Base-by-base conservation (phyloP, 2,329 filamentous ascomycete species). In the Colletotrichum cuscutae region DNA sequence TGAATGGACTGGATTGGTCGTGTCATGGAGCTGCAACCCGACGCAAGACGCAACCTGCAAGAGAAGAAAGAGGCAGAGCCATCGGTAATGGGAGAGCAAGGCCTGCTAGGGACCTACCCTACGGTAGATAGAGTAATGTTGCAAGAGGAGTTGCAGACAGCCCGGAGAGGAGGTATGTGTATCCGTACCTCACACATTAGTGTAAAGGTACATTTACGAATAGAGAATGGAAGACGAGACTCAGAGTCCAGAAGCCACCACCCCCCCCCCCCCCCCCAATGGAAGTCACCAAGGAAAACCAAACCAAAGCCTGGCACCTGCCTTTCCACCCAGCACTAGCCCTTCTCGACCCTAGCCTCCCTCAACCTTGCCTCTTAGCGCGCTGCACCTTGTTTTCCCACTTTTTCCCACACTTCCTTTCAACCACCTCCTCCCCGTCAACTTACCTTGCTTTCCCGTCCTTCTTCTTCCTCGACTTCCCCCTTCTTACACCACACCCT, bases 391-490 rank as follows among this genome's bases (percentile, higher is more conserved):
- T 65, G 65, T 26, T 49, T 69, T 54, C 70, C 70, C 70, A 72
- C 70, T 60, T 70, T 72, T 49, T 70, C 24, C 60, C 65, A 65
- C 58, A 53, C 59, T 64, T 69, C 53, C 65, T 70, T 71, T 72
- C 69, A 72, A 72, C 70, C 60, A 64, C 59, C 59, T 69, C 68
- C 46, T 71, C 65, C 70, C 53, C 65, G 42, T 72, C 61, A 13
- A 30, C 26, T 63, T 46, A 63, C 26, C 19, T n/a, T 53, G 11
- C 49, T 49, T 56, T 64, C 58, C 64, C 46, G 4, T 37, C 62
- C 60, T 66, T 69, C 66, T 72, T 72, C 59, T 64, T 72, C 65
- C 54, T 70, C 66, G 57, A 57, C 70, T 68, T 37, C 65, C 69
- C 70, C 70, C 70, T 70, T 70, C 70, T 72, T 60, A 72, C 53